Evolutionary conservation across 2,329 filamentous ascomycete genomes (phyloP), one percentile per base, ranked within the genome.

Genomic region (Calonectria fujianensis): DNA sequence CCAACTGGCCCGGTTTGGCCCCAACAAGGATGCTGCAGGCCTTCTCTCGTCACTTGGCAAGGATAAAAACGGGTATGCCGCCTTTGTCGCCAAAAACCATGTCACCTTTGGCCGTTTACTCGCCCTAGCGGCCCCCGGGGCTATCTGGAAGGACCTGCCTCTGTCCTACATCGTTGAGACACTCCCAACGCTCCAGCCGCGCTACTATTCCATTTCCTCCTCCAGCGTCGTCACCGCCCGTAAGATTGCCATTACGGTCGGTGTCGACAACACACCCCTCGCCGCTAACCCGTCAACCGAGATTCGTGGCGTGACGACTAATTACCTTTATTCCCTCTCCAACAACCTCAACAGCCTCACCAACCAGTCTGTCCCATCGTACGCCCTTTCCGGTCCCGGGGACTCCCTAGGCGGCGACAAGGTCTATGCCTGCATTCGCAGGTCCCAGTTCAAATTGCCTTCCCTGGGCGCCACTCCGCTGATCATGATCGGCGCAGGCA

Each of bases 171-270:
- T 92, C 80, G 84, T 94, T 9, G 87, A 89, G 66, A 89, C 89
- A 79, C 86, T 93, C 0, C 89, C 90, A 1, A 86, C 87, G 0
- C 57, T 79, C 11, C 75, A 90, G 16, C 86, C 91, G 13, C 89
- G 91, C 5, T 90, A 91, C 75, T 93, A 93, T 81, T 91, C 89
- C 9, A 92, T 93, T 73, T 92, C 91, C 0, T 92, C 90, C 0
- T 92, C 90, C 10, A 86, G 85, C 18, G 83, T 86, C 32, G 77
- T 82, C 8, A 80, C 77, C 8, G 75, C 79, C 8, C 75, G 77
- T 32, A 81, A 67, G 14, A 74, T 81, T 48, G 67, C 80, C 51
- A 81, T 82, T 41, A 79, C 81, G 10, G 79, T 78, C 9, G 76
- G 77, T 4, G 69, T 79, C 4, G 77, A 78, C 2, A 77, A 75